Conservation (phyloP, 2,329 filamentous ascomycete genomes). For the Lasiodiplodia theobromae region DNA sequence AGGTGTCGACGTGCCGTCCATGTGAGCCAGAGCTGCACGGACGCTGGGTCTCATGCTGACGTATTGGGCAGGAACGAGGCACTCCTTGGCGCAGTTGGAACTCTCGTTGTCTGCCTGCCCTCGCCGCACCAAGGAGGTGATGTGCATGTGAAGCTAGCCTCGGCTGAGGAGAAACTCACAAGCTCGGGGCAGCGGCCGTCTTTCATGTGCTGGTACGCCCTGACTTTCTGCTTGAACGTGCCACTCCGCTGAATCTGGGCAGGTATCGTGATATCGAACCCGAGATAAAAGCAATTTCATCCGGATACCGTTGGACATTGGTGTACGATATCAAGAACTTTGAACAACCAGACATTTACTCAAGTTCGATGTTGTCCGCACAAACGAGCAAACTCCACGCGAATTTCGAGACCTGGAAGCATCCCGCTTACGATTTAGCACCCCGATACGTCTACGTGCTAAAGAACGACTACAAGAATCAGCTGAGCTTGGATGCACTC, state of each 20-base stretch:
- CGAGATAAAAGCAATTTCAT: background rate
- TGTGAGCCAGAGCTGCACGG: too few relatives aligned
- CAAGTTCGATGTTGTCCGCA: background rate
- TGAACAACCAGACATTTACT: background rate
- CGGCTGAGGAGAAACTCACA: background rate
- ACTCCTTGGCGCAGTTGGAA: background rate
- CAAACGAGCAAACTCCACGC: too few relatives aligned
- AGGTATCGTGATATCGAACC: background rate
- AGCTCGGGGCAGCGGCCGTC: background rate
- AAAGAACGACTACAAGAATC: too few relatives aligned
- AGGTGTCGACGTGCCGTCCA: too few relatives aligned
- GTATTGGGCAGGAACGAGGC: background rate
- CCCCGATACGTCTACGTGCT: background rate
- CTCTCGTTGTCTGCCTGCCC: background rate
- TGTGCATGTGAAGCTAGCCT: background rate
- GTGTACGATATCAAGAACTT: background rate
- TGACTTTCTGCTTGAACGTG: background rate
- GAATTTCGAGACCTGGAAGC: background rate
- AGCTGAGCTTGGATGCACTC: background rate
- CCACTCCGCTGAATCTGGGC: background rate
- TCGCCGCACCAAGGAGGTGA: background rate
- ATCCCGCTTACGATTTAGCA: too few relatives aligned
- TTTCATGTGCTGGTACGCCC: conserved; percentile 4
- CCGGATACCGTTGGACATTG: background rate
- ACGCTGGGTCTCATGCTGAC: background rate